Percentiles rank a stretch among this genome's conserved stretches.
These are phyloP conservation scores for Vinca minor DNA, from an alignment of 257 asterid genomes.

Conservation along the genomic window DNA sequence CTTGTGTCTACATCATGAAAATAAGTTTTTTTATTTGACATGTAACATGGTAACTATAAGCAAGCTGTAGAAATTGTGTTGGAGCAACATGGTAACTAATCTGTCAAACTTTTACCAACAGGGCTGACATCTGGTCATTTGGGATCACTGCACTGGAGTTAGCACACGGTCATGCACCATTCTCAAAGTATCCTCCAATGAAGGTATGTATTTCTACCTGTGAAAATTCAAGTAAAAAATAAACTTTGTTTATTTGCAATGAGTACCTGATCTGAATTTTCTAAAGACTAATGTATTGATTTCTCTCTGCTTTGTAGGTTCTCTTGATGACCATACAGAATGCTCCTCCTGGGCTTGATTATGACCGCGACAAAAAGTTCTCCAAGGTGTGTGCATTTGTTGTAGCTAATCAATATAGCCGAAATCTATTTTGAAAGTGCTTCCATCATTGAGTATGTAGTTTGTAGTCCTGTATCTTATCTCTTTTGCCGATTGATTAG, in stretches of 20 bases:
- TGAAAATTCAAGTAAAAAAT: background rate
- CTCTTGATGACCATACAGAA: conserved; percentile 95
- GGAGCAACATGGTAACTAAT: conserved; percentile 13
- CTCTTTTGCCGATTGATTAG: conserved; percentile 16
- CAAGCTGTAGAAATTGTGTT: background rate
- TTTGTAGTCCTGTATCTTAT: background rate
- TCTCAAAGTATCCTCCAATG: conserved; percentile 99
- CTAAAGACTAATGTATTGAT: background rate
- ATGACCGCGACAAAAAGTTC: conserved; percentile 96
- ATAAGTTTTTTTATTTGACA: background rate
- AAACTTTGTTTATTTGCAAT: background rate
- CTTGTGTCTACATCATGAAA: no score
- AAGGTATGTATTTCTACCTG: conserved; percentile 47
- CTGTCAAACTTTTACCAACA: conserved; percentile 21
- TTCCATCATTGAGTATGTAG: background rate
- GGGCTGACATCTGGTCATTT: conserved; percentile 99
- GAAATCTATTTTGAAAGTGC: background rate
- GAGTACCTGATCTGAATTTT: conserved; percentile 9
- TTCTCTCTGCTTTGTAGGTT: conserved; percentile 45
- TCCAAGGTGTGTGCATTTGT: conserved; percentile 61
- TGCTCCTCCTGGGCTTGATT: conserved; percentile 99
- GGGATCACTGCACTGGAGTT: conserved; percentile 98
- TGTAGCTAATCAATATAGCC: background rate
- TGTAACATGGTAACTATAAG: background rate
- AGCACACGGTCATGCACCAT: conserved; percentile 99